Evolutionary conservation across 1,139 yeast species (phyloP).

Genomic region (Sugiyamaella neomexicana): DNA sequence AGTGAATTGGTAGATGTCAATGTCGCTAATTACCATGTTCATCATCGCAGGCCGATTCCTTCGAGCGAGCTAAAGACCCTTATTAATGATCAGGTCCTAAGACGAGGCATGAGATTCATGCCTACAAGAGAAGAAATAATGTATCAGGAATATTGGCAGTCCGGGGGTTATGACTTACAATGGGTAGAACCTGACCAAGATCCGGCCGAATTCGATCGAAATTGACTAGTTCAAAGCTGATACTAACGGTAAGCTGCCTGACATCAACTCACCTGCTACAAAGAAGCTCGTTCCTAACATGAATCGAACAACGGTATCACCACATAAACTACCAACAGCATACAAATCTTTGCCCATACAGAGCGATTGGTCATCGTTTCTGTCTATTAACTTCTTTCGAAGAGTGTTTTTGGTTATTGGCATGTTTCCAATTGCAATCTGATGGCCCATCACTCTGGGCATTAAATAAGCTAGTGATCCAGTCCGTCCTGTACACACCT

Average conservation of each 20-base stretch:
- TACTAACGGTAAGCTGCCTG: no score
- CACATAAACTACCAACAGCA: conserved; percentile 38
- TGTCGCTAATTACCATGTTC: conserved; percentile 26
- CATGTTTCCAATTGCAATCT: background rate
- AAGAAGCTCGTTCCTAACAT: conserved; percentile 35
- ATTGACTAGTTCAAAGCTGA: no score
- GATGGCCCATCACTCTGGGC: background rate
- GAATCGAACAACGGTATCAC: conserved; percentile 40
- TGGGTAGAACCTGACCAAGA: conserved; percentile 84
- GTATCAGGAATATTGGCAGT: conserved; percentile 74
- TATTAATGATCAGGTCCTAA: conserved; percentile 13
- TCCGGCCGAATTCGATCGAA: conserved; percentile 41
- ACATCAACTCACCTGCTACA: conserved; percentile 14
- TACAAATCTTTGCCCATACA: conserved; percentile 27
- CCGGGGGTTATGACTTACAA: conserved; percentile 71
- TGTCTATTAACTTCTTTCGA: conserved; percentile 4
- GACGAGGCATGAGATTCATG: conserved; percentile 43
- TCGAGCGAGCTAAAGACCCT: conserved; percentile 4
- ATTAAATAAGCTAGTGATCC: conserved; percentile 34
- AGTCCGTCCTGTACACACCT: conserved; percentile 35
- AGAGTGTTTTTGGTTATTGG: conserved; percentile 17
- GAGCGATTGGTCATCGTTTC: conserved; percentile 16
- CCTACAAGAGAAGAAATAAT: conserved; percentile 68
- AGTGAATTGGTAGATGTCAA: conserved; percentile 26
- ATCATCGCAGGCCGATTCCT: conserved; percentile 14